Evolutionary conservation across 768 basidiomycete genomes (phyloP), one percentile per base, ranked within the genome.

Genomic region (Tylopilus felleus): DNA sequence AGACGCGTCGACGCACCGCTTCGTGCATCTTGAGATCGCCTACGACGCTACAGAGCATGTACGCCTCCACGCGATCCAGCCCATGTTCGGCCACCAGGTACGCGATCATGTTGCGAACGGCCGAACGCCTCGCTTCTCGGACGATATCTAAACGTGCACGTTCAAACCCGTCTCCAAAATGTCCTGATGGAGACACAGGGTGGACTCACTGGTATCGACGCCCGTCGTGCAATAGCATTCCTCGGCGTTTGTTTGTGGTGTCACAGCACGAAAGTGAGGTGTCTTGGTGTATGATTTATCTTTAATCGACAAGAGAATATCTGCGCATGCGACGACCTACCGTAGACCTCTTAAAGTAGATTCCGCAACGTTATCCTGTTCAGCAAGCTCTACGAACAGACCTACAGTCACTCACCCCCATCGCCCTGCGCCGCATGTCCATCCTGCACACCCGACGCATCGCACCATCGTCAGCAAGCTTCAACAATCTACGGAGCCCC

Each of bases 391-490:
- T 6, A 22, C 10, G 36, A 4, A 38, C 33, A 22, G 65, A 27
- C 8, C 14, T 3, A 21, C n/a, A 2, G 0, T 27, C 29, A 35
- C 78, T 53, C 52, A 80, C 83, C 84, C 65, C 84, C 84, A 61
- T 84, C 84, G 8, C 84, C 84, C 68, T 84, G 84, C 10, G 79
- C 82, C 4, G 83, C 84, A 65, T 85, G 84, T 5, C 84, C 84
- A 54, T 85, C 84, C 82, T 84, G 17, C 14, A 31, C 17, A 33
- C 13, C 7, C 9, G 14, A 13, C 13, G 16, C 8, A 14, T 21
- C 36, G 39, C 13, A 21, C 8, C 5, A 3, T 22, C 13, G 14
- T n/a, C n/a, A n/a, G 14, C 33, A 16, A 9, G 33, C 9, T 53
- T 36, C 16, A 36, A 16, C 16, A 36, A 36, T 27, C 25, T 7